phyloP scores from a whole-genome alignment of 768 basidiomycete species.

The Psilocybe tampanensis region DNA sequence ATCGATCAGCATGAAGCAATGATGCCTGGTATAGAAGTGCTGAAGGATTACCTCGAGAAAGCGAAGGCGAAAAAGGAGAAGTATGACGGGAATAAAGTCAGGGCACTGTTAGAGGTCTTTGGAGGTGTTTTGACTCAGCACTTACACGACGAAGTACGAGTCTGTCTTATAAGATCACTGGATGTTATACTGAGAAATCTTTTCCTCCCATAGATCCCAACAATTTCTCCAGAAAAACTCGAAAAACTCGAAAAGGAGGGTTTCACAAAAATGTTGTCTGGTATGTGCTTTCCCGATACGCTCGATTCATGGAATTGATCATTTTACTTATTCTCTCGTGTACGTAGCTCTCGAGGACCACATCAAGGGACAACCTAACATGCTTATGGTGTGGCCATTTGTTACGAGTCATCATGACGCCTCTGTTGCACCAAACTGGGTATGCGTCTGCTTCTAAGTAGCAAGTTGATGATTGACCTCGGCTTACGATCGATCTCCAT shows the following conservation, averaged over 20 bases:
- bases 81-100: conserved; percentile 21
- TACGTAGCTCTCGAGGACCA: too few relatives aligned
- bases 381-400: too few relatives aligned
- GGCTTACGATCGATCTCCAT: too few relatives aligned
- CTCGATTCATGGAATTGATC: not conserved
- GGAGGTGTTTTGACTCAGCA: conserved; percentile 24
- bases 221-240: not conserved
- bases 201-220: not conserved
- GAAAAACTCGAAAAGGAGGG: not conserved
- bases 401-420: too few relatives aligned
- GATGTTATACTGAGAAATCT: not conserved
- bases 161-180: not conserved
- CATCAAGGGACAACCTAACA: too few relatives aligned
- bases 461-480: too few relatives aligned
- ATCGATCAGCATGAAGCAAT: conserved; percentile 28
- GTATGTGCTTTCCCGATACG: too few relatives aligned
- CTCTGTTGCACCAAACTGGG: too few relatives aligned
- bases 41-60: conserved; percentile 21
- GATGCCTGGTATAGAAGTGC: conserved; percentile 18
- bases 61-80: conserved; percentile 8
- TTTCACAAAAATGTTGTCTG: not conserved
- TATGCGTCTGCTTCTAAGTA: too few relatives aligned
- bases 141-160: conserved; percentile 30
- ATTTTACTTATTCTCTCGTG: too few relatives aligned
- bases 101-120: conserved; percentile 21